These are phyloP conservation scores for Acanthamoeba healyi DNA, from an alignment of 208 protist species.

Conservation along the genomic window DNA sequence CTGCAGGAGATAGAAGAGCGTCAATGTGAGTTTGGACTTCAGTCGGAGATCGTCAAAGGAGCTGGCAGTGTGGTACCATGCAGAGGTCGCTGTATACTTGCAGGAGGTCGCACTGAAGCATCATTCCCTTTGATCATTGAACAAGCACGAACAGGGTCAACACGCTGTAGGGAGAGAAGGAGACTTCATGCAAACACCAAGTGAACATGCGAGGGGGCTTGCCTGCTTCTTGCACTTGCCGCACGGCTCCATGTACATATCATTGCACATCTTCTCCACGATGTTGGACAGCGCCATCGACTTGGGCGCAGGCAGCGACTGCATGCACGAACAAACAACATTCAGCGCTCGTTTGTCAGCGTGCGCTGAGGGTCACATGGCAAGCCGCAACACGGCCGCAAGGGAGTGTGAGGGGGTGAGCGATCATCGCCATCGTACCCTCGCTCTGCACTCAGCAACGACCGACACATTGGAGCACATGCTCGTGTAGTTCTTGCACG, in stretches of 20 bases:
- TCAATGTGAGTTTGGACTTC: too few relatives aligned
- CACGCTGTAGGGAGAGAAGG: too few relatives aligned
- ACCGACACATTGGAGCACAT: conserved; percentile 30
- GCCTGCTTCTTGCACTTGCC: conserved; percentile 20
- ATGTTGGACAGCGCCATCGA: background rate
- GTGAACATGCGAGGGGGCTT: too few relatives aligned
- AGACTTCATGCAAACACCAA: background rate
- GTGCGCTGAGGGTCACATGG: too few relatives aligned
- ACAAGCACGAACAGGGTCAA: too few relatives aligned
- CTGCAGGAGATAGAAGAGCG: background rate
- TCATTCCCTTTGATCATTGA: background rate
- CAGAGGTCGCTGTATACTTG: background rate
- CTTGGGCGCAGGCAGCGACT: background rate
- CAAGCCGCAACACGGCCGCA: background rate
- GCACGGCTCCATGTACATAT: conserved; percentile 76
- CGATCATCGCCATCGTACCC: too few relatives aligned
- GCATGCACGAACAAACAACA: too few relatives aligned
- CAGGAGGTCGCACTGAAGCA: too few relatives aligned
- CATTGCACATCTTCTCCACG: conserved; percentile 58
- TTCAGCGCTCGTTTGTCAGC: too few relatives aligned
- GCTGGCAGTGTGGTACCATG: too few relatives aligned
- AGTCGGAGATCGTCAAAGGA: too few relatives aligned
- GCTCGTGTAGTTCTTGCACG: conserved; percentile 50
- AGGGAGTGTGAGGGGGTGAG: too few relatives aligned
- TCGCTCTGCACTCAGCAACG: conserved; percentile 20